Conservation (phyloP, 2,329 filamentous ascomycete species). For the Cercospora nicotianae region DNA sequence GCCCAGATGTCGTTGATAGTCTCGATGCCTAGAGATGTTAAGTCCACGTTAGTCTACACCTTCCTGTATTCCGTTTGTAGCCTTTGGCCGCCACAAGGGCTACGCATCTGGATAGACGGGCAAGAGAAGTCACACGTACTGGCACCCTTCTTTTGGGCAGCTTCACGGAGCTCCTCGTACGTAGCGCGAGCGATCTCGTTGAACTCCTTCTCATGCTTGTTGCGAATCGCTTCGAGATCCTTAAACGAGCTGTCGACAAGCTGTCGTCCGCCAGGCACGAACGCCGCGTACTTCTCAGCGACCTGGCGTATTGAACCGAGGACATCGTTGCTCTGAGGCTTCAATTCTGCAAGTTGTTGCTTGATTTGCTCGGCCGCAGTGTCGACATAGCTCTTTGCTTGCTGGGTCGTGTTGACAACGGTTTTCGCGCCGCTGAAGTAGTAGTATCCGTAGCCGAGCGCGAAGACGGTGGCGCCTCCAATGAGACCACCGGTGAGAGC, state of each 20-base stretch:
- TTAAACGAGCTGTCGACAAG: slow-evolving; percentile 71
- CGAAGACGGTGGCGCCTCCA: slow-evolving; percentile 18
- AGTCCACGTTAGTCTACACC: neutral
- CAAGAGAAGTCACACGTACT: slow-evolving; percentile 37
- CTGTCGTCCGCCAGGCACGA: slow-evolving; percentile 67
- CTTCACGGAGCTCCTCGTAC: slow-evolving; percentile 65
- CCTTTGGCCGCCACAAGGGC: neutral
- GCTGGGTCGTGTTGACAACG: slow-evolving; percentile 51
- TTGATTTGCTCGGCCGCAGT: slow-evolving; percentile 56
- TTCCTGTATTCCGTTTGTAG: neutral
- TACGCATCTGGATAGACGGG: neutral
- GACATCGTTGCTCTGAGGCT: slow-evolving; percentile 66
- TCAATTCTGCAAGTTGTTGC: slow-evolving; percentile 52
- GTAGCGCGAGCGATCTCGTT: slow-evolving; percentile 67
- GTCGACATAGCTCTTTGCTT: slow-evolving; percentile 60
- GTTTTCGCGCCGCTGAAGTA: slow-evolving; percentile 40
- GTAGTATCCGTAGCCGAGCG: slow-evolving; percentile 16
- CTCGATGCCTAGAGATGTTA: slow-evolving; percentile 45
- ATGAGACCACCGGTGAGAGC: slow-evolving; percentile 21
- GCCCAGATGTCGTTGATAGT: slow-evolving; percentile 62
- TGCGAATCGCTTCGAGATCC: slow-evolving; percentile 66
- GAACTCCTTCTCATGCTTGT: slow-evolving; percentile 68
- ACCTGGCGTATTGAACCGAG: slow-evolving; percentile 65
- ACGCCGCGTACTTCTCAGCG: slow-evolving; percentile 67
- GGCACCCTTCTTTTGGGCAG: slow-evolving; percentile 59